phyloP scores from a whole-genome alignment of 1,284 basidiomycete species.

The Inonotus hispidus region DNA sequence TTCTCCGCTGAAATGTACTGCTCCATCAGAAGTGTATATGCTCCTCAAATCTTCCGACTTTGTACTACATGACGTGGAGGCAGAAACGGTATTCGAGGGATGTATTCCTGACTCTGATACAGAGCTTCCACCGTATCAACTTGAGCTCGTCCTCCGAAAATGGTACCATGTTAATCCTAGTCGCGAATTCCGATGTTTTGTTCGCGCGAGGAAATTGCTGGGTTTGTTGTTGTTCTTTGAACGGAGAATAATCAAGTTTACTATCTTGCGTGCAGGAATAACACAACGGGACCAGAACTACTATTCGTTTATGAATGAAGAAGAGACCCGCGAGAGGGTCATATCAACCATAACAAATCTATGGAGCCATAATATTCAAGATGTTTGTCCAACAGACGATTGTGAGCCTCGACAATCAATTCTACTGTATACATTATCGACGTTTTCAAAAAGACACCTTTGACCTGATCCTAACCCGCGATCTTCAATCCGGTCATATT shows the following conservation, averaged over 20 bases:
- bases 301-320: conserved; percentile 82
- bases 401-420: conserved; percentile 46
- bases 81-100: conserved; percentile 56
- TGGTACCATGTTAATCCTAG: conserved; percentile 85
- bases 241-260: background rate
- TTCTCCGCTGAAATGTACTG: conserved; percentile 80
- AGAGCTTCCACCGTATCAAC: conserved; percentile 37
- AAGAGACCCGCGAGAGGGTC: conserved; percentile 50
- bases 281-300: conserved; percentile 88
- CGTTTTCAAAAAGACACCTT: conserved; percentile 59
- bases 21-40: conserved; percentile 88
- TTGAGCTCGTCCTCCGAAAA: conserved; percentile 89
- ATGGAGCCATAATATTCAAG: conserved; percentile 63
- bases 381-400: conserved; percentile 56
- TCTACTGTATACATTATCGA: background rate
- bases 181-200: conserved; percentile 85
- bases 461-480: conserved; percentile 83
- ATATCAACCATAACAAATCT: conserved; percentile 49
- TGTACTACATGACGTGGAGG: conserved; percentile 72
- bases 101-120: conserved; percentile 30
- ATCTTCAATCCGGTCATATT: conserved; percentile 69
- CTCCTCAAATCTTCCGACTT: conserved; percentile 94
- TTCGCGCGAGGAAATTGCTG: conserved; percentile 60
- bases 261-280: conserved; percentile 48
- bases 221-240: conserved; percentile 39